These are phyloP conservation scores for Aplosporella prunicola DNA, from an alignment of 2,329 filamentous ascomycete genomes.

Conservation along the genomic window DNA sequence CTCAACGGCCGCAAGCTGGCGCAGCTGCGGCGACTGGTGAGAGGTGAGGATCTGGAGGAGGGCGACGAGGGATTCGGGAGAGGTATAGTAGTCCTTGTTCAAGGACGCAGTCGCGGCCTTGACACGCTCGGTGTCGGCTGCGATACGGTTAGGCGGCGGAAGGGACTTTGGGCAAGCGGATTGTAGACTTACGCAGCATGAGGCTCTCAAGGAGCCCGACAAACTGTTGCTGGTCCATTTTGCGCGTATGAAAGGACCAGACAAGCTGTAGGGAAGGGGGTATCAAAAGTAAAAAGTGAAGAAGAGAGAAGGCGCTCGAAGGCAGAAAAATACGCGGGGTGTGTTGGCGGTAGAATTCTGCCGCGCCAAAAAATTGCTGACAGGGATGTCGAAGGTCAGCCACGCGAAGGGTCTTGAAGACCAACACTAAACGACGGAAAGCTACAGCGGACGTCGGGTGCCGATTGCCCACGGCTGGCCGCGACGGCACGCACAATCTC, in stretches of 20 bases:
- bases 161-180: constrained; percentile 25
- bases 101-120: constrained; percentile 84
- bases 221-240: constrained; percentile 76
- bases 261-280: constrained; percentile 6
- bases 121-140: constrained; percentile 66
- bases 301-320: constrained; percentile 4
- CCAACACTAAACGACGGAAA: too few relatives aligned
- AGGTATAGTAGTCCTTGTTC: constrained; percentile 86
- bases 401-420: too few relatives aligned
- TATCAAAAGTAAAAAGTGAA: constrained; percentile 9
- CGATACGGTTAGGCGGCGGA: constrained; percentile 10
- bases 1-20: constrained; percentile 88
- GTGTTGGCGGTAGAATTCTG: constrained; percentile 7
- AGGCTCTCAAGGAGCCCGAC: constrained; percentile 79
- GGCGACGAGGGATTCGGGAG: constrained; percentile 72
- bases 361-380: too few relatives aligned
- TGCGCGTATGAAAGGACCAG: constrained; percentile 2
- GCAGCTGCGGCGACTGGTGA: constrained; percentile 60
- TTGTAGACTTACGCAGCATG: constrained; percentile 62
- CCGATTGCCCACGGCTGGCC: too few relatives aligned
- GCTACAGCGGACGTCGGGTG: too few relatives aligned
- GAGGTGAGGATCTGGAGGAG: constrained; percentile 83
- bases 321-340: neutral
- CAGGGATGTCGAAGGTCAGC: constrained; percentile 1
- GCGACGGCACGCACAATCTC: too few relatives aligned